Evolutionary conservation across 805 yeast species (phyloP), one percentile per base, ranked within the genome.

Genomic region (Yamadazyma takamatsuzukensis): DNA sequence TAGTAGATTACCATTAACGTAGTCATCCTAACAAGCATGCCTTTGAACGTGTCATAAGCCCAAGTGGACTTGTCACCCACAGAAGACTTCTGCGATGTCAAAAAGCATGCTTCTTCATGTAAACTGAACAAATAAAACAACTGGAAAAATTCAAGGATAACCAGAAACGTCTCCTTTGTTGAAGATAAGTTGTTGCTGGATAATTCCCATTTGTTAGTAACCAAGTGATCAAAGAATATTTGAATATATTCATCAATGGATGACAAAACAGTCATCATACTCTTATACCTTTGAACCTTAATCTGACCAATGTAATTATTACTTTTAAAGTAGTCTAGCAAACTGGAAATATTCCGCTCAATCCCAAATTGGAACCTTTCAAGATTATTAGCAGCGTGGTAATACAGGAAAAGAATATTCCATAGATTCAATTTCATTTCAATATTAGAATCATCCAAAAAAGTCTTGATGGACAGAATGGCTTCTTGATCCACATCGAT

Each of bases 341-440:
- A 53, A 13, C 76, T 57, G 2, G 53, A 48, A 2, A 86, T 37
- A 10, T 75, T 73, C 17, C 61, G 64, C 27, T 74, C 75, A 42
- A 81, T 72, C 0, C 84, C 78, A 12, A 47, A 43, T 24, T 68
- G 62, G 21, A 70, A 65, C 15, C 69, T 64, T 0, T 54, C 53
- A 2, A 56, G 25, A 15, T 50, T 40, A 6, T 40, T 31, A 11
- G 43, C 46, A 6, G 47, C 51, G 15, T 48, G 50, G 45, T 82
- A 84, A 34, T 71, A 70, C 41, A 72, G 75, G 29, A 86, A 68
- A 12, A 89, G 60, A 15, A 82, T 68, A 19, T 74, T 76, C 95
- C 97, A 89, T 2, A 93, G 57, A 33, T 80, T 79, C 23, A 88
- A 59, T 35, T 74, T 75, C 51, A 87, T 70, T 15, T 76, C 80